Base-by-base conservation (phyloP, 2,329 filamentous ascomycete species). In the Aspergillus pseudoviridinutans region DNA sequence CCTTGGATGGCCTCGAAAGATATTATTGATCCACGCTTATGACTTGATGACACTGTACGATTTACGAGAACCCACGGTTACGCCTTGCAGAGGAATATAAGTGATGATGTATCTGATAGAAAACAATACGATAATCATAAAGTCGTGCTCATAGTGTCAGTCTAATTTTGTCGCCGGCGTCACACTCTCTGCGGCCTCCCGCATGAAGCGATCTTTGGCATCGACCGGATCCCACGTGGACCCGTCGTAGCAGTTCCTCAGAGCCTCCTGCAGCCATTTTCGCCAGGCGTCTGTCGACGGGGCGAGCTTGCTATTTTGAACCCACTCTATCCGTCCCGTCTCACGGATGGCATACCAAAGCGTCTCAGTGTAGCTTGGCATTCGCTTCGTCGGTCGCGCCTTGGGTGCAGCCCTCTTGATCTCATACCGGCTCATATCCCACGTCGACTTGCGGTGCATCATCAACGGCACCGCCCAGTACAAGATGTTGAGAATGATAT, bases 341-440 rank as follows among this genome's bases (percentile, higher is more conserved):
- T 82, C 81, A 12, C 80, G 76, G 50, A 87, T 84, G 1, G 82
- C 83, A 61, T 79, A 84, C 84, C 84, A 86, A 56, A 86, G 69
- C 1, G 81, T 84, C 17, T 80, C 71, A 0, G 84, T 87, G 63
- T 80, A 86, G 55, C 77, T 82, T 12, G 24, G 9, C 25, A 17
- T n/a, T 4, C n/a, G 12, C 6, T 25, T 24, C 14, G 24, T 20
- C 4, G 76, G 74, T 9, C n/a, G 69, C 4, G 53, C 81, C 59
- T 1, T 80, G 78, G 28, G 76, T 0, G 78, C 82, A 3, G 78
- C 61, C 29, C 80, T 75, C 6, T 60, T 49, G 52, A 74, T 75
- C 0, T 75, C 59, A 64, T 85, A 87, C 25, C 79, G 76, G 6
- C 75, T 77, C n/a, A 86, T 69, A 61, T 87, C 81, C 84, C 84